Evolutionary conservation across 345 rosid genomes (phyloP), one percentile per base, ranked within the genome.

Genomic region (Euphorbia tirucalli): DNA sequence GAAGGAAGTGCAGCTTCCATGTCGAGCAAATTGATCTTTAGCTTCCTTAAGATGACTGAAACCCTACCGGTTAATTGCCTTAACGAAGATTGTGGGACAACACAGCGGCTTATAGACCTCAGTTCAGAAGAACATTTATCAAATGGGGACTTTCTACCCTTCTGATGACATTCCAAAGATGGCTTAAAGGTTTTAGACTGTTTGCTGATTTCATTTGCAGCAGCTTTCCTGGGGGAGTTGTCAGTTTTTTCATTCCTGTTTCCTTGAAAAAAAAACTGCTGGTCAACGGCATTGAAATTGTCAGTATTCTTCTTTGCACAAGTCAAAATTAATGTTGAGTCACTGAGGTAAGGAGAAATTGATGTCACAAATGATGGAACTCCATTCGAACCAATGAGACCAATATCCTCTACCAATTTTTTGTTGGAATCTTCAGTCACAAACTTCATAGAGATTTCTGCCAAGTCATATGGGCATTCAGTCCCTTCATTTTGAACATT

Each of bases 1-100:
- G 85, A 93, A 82, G 88, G 80, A 63, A 95, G 85, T 55, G 91
- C 97, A 73, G 93, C 94, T 72, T 90, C 97, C 87, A 95, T 92
- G 83, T 95, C 99, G 71, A 95, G 93, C 81, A 95, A 84, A 85
- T 78, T 83, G 76, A 84, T 83, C 88, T 89, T 95, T 52, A 95
- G 88, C 75, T 69, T 74, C 77, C 86, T 86, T 62, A 80, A 70
- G 71, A 88, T 81, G 54, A 49, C 81, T 61, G 83, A 82, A 75
- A 77, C 76, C 74, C 87, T 89, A 66, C 93, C 96, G 35, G 69
- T 73, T 59, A 95, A 71, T 69, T 90, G 92, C 86, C 84, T 88
- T 76, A 89, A 74, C 49, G 99, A 87, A 68, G 97, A 85, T 66
- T 79, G 83, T 24, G 97, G 97, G 71, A 88, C 92, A 68, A 90